Evolutionary conservation across 2,329 filamentous ascomycete species (phyloP), one percentile per base, ranked within the genome.

Genomic region (Emmonsiellopsis sp.): DNA sequence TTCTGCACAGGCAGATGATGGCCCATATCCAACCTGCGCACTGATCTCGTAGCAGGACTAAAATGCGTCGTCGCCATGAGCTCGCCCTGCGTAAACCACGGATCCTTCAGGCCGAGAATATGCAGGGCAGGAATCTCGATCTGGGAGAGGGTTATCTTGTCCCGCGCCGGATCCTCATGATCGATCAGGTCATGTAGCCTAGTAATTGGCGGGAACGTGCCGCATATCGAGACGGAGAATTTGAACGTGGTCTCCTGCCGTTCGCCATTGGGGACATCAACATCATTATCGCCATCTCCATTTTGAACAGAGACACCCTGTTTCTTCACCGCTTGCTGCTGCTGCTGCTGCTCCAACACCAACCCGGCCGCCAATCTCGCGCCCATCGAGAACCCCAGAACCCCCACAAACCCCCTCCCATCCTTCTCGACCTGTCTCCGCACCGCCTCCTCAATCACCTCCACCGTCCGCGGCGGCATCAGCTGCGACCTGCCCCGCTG

Each of bases 1-100:
- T 70, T 73, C 73, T 86, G 87, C 55, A 90, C 76, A 1, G 86
- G 85, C 48, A 92, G 73, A 5, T 87, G 72, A 66, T 92, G 87
- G 1, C 76, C 77, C 0, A 85, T 86, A 53, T 87, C 79, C 86
- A 86, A 90, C 66, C 89, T 45, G 6, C 13, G 84, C 1, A 91
- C 66, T 46, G 89, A 57, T 37, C 69, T 75, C 5, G 77, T 71
- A 1, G 71, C 79, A 0, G 73, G 76, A 6, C 71, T 63, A 48
- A 80, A 74, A 63, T 82, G 86, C 65, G 84, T 89, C 51, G 79
- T 68, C 7, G 79, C 66, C 50, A 82, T 62, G 58, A 85, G 62
- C 63, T 76, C 71, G 51, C 76, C 69, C 63, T 87, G 84, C 45
- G 79, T 70, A 16, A 89, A 61, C 0, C 82, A 82, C 0, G 77